Evolutionary conservation across 208 protist species (phyloP).

Genomic region (Phytomonas sp.): DNA sequence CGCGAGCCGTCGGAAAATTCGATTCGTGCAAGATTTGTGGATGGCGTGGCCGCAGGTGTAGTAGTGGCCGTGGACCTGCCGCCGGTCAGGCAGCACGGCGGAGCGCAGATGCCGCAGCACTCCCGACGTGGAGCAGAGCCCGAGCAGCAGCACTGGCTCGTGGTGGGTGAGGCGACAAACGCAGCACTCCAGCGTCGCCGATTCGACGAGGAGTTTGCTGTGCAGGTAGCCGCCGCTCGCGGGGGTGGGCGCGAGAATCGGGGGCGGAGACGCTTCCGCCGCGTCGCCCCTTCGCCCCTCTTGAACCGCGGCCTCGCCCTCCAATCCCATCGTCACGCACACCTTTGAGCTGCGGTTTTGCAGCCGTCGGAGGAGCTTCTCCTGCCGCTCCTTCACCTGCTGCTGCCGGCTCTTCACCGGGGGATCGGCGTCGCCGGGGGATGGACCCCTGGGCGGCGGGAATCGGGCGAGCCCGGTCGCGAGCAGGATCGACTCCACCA

Average conservation of each 20-base stretch:
- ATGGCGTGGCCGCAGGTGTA: constrained; percentile 57
- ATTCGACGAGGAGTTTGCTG: constrained; percentile 35
- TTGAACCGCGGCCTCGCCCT: neutral
- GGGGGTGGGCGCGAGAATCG: neutral
- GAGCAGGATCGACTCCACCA: constrained; percentile 44
- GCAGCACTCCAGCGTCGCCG: constrained; percentile 55
- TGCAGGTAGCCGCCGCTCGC: constrained; percentile 17
- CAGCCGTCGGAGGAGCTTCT: constrained; percentile 49
- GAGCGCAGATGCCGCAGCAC: constrained; percentile 24
- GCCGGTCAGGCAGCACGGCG: constrained; percentile 15
- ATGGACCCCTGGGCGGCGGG: constrained; percentile 10
- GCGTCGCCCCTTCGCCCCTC: neutral
- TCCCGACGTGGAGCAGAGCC: constrained; percentile 39
- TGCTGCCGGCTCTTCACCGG: constrained; percentile 27
- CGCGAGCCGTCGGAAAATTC: constrained; percentile 35
- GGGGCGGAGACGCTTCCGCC: neutral
- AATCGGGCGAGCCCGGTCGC: constrained; percentile 28
- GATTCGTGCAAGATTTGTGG: constrained; percentile 53
- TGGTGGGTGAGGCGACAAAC: constrained; percentile 33
- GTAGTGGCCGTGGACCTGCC: constrained; percentile 39
- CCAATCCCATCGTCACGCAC: neutral
- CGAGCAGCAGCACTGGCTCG: constrained; percentile 55
- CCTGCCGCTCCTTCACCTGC: constrained; percentile 58
- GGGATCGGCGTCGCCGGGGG: constrained; percentile 17
- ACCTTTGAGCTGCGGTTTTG: constrained; percentile 28